Evolutionary conservation across 1,284 basidiomycete species (phyloP), one percentile per base, ranked within the genome.

Genomic region (Schizopora paradoxa): DNA sequence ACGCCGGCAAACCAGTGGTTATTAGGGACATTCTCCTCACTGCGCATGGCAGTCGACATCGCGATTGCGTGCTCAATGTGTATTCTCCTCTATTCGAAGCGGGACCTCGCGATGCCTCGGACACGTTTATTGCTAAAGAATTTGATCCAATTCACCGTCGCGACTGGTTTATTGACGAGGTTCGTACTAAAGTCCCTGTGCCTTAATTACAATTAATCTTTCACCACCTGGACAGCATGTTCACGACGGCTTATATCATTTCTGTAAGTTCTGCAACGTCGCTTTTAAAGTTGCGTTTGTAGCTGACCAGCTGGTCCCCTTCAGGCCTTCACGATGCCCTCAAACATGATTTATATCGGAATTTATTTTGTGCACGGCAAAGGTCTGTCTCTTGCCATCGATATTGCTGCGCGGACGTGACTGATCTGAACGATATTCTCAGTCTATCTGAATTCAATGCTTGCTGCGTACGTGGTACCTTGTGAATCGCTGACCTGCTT

Each of bases 281-380:
- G 33, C 33, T 10, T 6, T 8, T 35, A 6, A 16, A n/a, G 10
- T 35, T 5, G 18, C 33, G 22, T 35, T 35, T 22, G 7, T 35
- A 14, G 10, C 33, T 35, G 10, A 35, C 14, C 10, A 14, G 11
- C 18, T 14, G 14, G 18, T 10, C 18, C 14, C 11, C 6, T 22
- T 10, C 22, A 35, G 33, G 18, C 22, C 11, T 35, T 35, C 22
- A 35, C 33, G 6, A 35, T 35, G 33, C 33, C 18, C 18, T 19
- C 7, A 3, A 35, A 35, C 22, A 35, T 35, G 33, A 35, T 35
- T 2, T 35, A 35, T 10, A 35, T 35, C 14, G 33, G 33, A 16
- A 35, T 35, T 7, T 35, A 35, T 22, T 35, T 35, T 35, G 33
- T 35, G 33, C 33, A 35, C 14, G 33, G 33, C 7, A 35, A 35